Conservation (phyloP, 352 stramenopile species). For the Thalassiosira exigua region DNA sequence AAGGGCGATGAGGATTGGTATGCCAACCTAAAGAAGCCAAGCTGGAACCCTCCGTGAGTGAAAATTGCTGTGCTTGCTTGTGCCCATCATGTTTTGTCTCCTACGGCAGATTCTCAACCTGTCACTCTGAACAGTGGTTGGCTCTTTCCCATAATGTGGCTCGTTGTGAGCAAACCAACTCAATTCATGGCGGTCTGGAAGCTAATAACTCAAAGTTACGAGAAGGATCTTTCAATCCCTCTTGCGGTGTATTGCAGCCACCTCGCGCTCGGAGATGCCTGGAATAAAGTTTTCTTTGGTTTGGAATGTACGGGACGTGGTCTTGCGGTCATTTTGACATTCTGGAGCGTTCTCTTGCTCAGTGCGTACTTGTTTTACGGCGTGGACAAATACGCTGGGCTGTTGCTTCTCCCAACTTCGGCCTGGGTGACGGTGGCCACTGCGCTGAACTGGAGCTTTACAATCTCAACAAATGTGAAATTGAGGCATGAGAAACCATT, state of each 20-base stretch:
- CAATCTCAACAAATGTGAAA: constrained; percentile 52
- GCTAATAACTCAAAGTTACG: constrained; percentile 29
- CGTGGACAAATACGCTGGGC: constrained; percentile 58
- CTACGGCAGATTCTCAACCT: too few species aligned
- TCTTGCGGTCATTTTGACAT: constrained; percentile 63
- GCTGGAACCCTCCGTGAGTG: constrained; percentile 69
- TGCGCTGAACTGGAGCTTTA: constrained; percentile 73
- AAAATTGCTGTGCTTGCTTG: too few species aligned
- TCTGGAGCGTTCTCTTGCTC: constrained; percentile 58
- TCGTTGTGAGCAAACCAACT: constrained; percentile 80
- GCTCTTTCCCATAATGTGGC: constrained; percentile 83
- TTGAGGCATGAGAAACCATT: too few species aligned
- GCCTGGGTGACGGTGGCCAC: constrained; percentile 75
- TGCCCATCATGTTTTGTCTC: too few species aligned
- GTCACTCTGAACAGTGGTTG: constrained; percentile 37
- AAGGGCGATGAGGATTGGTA: constrained; percentile 71
- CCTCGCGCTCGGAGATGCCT: constrained; percentile 66
- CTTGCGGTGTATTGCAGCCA: constrained; percentile 64
- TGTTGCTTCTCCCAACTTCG: constrained; percentile 75
- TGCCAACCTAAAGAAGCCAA: constrained; percentile 65
- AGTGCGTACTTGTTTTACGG: constrained; percentile 68
- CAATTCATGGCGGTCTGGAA: constrained; percentile 62
- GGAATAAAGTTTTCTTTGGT: constrained; percentile 79
- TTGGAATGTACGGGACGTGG: constrained; percentile 61
- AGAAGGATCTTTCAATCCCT: constrained; percentile 20